Percentiles rank a stretch among this genome's conserved stretches.
phyloP scores from a whole-genome alignment of 2,329 filamentous ascomycete genomes.

The Penicillium sp. region DNA sequence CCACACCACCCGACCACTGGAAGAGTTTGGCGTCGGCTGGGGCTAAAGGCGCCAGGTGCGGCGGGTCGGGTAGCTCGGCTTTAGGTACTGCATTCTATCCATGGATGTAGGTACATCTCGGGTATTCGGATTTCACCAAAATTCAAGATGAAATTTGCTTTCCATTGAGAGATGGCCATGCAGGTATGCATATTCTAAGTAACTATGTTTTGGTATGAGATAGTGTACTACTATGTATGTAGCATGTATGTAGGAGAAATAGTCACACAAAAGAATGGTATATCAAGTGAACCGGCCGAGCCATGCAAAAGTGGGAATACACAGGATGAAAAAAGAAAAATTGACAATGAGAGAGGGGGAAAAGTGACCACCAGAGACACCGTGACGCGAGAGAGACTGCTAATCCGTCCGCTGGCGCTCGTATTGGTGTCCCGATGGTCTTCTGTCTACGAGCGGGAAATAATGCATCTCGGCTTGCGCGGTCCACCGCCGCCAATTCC shows the following conservation, averaged over 20 bases:
- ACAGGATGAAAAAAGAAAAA: conserved; percentile 4
- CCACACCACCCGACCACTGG: too few relatives aligned
- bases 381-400: neutral
- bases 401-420: conserved; percentile 18
- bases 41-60: neutral
- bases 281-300: conserved; percentile 3
- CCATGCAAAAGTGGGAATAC: conserved; percentile 7
- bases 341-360: neutral
- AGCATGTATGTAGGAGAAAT: neutral
- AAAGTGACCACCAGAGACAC: neutral
- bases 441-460: conserved; percentile 32
- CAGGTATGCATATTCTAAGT: too few relatives aligned
- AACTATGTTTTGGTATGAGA: too few relatives aligned
- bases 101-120: neutral
- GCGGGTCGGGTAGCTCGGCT: conserved; percentile 15
- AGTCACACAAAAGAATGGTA: neutral
- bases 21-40: neutral
- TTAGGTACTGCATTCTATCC: neutral
- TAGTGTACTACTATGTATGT: neutral
- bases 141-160: too few relatives aligned
- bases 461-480: conserved; percentile 24
- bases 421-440: conserved; percentile 4
- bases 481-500: conserved; percentile 37
- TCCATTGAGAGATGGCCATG: too few relatives aligned
- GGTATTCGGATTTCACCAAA: conserved; percentile 19